Base-by-base conservation (phyloP, 164 flowering plant species). In the Chimonanthus praecox region DNA sequence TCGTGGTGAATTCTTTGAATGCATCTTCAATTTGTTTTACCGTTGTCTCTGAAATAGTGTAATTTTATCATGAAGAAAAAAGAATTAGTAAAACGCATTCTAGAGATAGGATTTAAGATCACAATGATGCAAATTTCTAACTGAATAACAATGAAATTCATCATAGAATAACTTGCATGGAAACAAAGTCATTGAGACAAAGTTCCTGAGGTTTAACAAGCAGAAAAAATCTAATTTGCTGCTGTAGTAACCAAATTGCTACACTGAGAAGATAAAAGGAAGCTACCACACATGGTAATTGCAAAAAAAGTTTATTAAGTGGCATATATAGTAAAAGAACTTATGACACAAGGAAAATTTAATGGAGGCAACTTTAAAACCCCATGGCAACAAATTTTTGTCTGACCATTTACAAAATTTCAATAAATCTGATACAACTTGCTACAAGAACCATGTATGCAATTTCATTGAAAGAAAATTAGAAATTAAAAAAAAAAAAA, bases 1-100 rank as follows among this genome's bases (percentile, higher is more conserved):
- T 88, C 61, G 98, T 33, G 3, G 94, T 93, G 86, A 95, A 95
- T 76, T 95, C 99, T 72, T 93, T 93, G 82, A 95, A 95, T 50
- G 98, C 90, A 81, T 95, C 99, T 83, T 95, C 99, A 83, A 95
- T 92, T 76, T 80, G 82, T 84, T 93, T 93, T 13, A 93, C 90
- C 0, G 98, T 92, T 62, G 99, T 95, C 81, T 95, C 98, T 95
- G 78, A 43, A 71, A 47, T 58, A 50, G 67, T 62, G 5, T 4
- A 46, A 72, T 75, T 49, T 50, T 45, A 15, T 49, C 54, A 20
- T 11, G 10, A 63, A 20, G 66, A 63, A 4, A 66, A 44, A 18
- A 21, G 43, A 7, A 66, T 45, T 4, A 66, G 69, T 43, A 66
- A 46, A 44, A 16, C 13, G 9, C 69, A 66, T 4, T 11, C 15